Conservation (phyloP, 352 stramenopile species). For the Thraustochytrium aureum region DNA sequence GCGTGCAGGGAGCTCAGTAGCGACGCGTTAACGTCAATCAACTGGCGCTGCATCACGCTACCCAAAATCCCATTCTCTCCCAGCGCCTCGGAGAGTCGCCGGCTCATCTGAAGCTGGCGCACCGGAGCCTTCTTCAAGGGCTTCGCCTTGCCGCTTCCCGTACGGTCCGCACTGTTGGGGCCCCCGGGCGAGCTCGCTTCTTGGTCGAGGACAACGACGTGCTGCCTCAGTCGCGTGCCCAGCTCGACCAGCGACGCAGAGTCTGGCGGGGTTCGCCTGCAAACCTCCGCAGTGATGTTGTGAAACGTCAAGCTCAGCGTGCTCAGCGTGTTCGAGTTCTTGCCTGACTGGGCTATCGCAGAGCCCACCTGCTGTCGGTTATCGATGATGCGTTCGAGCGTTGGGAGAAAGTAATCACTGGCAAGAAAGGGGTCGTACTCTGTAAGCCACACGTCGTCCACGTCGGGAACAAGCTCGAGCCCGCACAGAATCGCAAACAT, state of each 20-base stretch:
- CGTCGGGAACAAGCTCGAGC: not conserved
- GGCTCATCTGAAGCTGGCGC: slow-evolving; percentile 2
- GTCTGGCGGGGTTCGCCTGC: slow-evolving; percentile 14
- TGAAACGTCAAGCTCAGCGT: slow-evolving; percentile 37
- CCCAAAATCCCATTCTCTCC: not conserved
- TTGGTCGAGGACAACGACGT: not conserved
- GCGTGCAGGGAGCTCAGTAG: slow-evolving; percentile 12
- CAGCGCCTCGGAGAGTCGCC: slow-evolving; percentile 12
- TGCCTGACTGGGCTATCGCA: not conserved
- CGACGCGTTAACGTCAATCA: slow-evolving; percentile 15
- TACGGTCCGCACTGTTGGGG: not conserved
- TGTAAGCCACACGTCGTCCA: slow-evolving; percentile 1
- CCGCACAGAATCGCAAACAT: slow-evolving; percentile 42
- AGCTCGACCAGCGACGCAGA: slow-evolving; percentile 3
- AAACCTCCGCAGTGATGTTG: slow-evolving; percentile 5
- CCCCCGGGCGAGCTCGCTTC: not conserved
- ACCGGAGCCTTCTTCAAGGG: not conserved
- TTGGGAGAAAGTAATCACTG: slow-evolving; percentile 38
- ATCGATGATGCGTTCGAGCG: slow-evolving; percentile 23
- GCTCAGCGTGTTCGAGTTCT: not conserved
- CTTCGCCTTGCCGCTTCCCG: not conserved
- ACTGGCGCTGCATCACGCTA: not conserved
- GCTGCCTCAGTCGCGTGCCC: not conserved
- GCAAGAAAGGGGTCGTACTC: slow-evolving; percentile 40
- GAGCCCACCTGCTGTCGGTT: slow-evolving; percentile 4